Evolutionary conservation across 2,329 filamentous ascomycete genomes (phyloP), one percentile per base, ranked within the genome.

Genomic region (Phaeomoniella chlamydospora): DNA sequence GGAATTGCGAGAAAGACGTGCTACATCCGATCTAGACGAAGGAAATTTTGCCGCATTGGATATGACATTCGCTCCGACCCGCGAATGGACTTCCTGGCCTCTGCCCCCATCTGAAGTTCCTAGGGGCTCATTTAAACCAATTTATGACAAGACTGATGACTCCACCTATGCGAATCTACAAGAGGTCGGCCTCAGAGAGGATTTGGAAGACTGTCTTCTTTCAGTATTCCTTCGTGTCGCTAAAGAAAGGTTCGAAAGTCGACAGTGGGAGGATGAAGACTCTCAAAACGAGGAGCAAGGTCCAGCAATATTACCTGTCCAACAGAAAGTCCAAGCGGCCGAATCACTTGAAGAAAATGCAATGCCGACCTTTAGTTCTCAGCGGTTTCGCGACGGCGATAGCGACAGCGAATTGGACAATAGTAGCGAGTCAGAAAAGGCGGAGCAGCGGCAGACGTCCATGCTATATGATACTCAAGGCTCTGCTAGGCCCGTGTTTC

Each of bases 1-100:
- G 37, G 85, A 79, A 12, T 40, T 41, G 22, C 36, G 35, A 10
- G 30, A 35, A 26, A 18, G 38, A 15, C 17, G 34, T 15, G 32
- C 26, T 15, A 6, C 3, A 15, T 9, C 12, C 39, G 29, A 13
- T 30, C 22, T 26, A 32, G 12, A 26, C 17, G 15, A 4, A 35
- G 38, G 17, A 29, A 29, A 32, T 10, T 32, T 39, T 16, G 15
- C 33, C 17, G 39, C 35, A 22, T 18, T 22, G 26, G 19, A 39
- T 4, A 42, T 39, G 43, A 50, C 35, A 2, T 62, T 68, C 45
- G 46, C 56, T 12, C 65, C 70, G 2, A 48, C 71, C 0, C 72
- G 69, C 39, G 44, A 52, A 3, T 94, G 88, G 87, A 83, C 82
- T 13, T 81, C 86, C 1, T 94, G 88, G 88, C 88, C 88, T 3